Base-by-base conservation (phyloP, 2,329 filamentous ascomycete species). In the Myriosclerotinia curreyana region DNA sequence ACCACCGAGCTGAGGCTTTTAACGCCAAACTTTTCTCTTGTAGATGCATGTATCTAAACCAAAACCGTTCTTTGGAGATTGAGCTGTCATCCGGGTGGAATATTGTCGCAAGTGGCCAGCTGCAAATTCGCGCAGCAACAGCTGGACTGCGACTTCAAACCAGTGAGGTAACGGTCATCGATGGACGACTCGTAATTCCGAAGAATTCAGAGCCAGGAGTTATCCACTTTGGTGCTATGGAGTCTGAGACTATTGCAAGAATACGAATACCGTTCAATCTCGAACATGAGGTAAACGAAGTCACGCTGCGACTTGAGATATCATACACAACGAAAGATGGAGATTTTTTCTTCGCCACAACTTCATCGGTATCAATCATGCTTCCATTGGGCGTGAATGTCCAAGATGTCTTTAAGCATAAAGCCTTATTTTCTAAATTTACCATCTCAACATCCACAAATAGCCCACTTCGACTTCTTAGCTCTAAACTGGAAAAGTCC, bases 321-420 rank as follows among this genome's bases (percentile, higher is more conserved):
- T 81, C 80, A 0, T 96, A 95, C 72, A 82, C 82, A 2, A 93
- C 90, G 0, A 80, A 85, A 0, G 78, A 84, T 2, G 89, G 87
- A 3, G 80, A 79, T 9, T 90, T 91, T 68, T 80, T 82, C 62
- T 89, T 88, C 73, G 82, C 85, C 20, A 84, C 83, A 20, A 81
- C 82, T 9, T 83, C 84, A 25, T 84, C 81, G 4, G 81, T 96
- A 25, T 83, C 87, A 3, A 88, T 95, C 1, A 83, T 89, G 1
- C 80, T 99, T 5, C 91, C 92, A 0, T 81, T 99, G 4, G 93
- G 94, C 3, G 95, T 99, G 67, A 98, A 98, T 69, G 95, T 99
- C 7, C 93, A 98, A 72, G 95, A 99, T 71, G 86, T 96, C 36
- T 98, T 98, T 80, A 96, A 96, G 74, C 86, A 91, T 67, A 79